A percentile compares a stretch with the other conserved stretches of the same genome.
These are phyloP conservation scores for Capronia coronata DNA, from an alignment of 2,329 filamentous ascomycete species.

Conservation along the genomic window DNA sequence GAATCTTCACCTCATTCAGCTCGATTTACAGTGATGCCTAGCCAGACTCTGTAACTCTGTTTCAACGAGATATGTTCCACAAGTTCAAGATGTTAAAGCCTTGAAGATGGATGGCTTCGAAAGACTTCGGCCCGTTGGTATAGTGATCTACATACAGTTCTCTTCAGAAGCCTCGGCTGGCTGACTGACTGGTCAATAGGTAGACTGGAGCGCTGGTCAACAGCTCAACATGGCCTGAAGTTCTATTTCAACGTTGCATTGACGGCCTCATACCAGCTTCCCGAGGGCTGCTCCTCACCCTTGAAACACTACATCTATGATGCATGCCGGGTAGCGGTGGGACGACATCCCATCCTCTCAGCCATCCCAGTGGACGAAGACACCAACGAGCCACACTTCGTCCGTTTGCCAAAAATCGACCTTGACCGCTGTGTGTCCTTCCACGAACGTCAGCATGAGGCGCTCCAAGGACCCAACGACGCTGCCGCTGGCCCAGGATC, in stretches of 20 bases:
- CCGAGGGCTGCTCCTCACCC: neutral
- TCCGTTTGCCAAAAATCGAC: conserved; percentile 40
- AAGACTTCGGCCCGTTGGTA: conserved; percentile 11
- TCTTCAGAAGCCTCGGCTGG: neutral
- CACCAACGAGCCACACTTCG: conserved; percentile 39
- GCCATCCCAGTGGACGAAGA: conserved; percentile 40
- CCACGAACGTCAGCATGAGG: conserved; percentile 18
- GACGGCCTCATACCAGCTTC: conserved; percentile 9
- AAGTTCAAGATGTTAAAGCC: neutral
- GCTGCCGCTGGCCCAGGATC: neutral
- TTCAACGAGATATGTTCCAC: neutral
- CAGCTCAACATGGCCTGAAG: conserved; percentile 10
- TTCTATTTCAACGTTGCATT: conserved; percentile 9
- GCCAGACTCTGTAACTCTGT: neutral
- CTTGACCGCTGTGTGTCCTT: conserved; percentile 37
- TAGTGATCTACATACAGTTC: neutral
- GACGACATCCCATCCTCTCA: conserved; percentile 40
- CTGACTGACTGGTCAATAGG: neutral
- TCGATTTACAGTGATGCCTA: neutral
- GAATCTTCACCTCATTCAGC: too few species aligned
- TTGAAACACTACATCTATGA: conserved; percentile 7
- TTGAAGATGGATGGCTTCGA: neutral
- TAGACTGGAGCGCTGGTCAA: conserved; percentile 11
- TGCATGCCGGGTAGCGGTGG: conserved; percentile 30
- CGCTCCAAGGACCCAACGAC: neutral